Base-by-base conservation (phyloP, 2,329 filamentous ascomycete genomes). In the Dothideomycetidae sp. region DNA sequence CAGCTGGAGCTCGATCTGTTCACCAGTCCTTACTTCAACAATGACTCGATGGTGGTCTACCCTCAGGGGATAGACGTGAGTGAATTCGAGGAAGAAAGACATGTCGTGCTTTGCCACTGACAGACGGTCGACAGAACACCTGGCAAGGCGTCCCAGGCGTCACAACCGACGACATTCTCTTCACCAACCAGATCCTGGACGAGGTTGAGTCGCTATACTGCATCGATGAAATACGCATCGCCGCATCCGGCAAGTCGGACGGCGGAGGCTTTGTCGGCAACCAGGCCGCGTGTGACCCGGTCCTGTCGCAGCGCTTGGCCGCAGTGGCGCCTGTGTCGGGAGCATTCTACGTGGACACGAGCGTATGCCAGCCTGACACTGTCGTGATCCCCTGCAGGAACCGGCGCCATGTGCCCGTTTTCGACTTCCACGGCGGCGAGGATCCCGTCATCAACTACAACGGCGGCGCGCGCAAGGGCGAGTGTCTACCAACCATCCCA, bases 171-270 rank as follows among this genome's bases (percentile, higher is more conserved):
- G 64, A 68, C 40, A 50, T 64, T 2, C 50, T 48, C 4, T 67
- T 66, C 46, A 59, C 57, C 7, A 46, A 59, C 3, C 55, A 60
- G 31, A 52, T 68, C 15, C 48, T 64, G 31, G 46, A 45, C 3
- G n/a, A n/a, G n/a, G n/a, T n/a, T n/a, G n/a, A n/a, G n/a, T n/a
- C n/a, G n/a, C n/a, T n/a, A n/a, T 64, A 63, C 47, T 69, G 64
- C 45, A 54, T 69, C 41, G 61, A 68, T 41, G 46, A 51, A 2
- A 50, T 49, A 1, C 59, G 58, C 5, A 55, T 69, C 26, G 67
- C 66, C 39, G 58, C 57, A 3, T 53, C 56, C 0, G 65, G 64
- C 29, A 70, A 73, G 43, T 73, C 61, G 44, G 71, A 73, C 31
- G 70, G 68, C 3, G 71, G 66, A 2, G 69, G 62, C 4, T 62